These are phyloP conservation scores for Capsicum pubescens DNA, from an alignment of 257 asterid genomes.

Conservation along the genomic window DNA sequence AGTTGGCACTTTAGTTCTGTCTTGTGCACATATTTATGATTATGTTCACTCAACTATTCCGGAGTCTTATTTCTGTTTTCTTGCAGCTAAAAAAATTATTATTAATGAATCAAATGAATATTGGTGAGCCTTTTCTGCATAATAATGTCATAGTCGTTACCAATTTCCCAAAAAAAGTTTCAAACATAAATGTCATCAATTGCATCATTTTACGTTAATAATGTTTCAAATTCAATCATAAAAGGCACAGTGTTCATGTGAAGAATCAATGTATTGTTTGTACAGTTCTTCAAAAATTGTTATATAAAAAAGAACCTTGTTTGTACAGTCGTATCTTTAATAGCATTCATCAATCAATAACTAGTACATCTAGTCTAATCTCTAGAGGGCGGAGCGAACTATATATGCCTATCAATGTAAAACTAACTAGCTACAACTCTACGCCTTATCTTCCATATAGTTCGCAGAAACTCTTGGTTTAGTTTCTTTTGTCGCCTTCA, in stretches of 20 bases:
- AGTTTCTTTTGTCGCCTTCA: neutral
- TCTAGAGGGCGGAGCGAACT: neutral
- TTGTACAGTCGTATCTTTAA: neutral
- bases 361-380: neutral
- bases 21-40: neutral
- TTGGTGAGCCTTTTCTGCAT: too few species aligned
- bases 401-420: neutral
- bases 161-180: too few species aligned
- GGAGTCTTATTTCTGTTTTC: neutral
- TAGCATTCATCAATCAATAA: neutral
- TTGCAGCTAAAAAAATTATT: neutral
- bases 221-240: too few species aligned
- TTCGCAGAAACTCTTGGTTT: neutral
- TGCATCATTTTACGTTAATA: too few species aligned
- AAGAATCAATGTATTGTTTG: neutral
- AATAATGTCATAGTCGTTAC: too few species aligned
- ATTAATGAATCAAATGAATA: too few species aligned
- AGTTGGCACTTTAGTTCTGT: neutral
- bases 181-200: too few species aligned
- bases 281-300: neutral
- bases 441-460: neutral
- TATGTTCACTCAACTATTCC: neutral
- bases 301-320: neutral
- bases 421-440: neutral
- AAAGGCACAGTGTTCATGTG: neutral